Percentiles rank a stretch among this genome's conserved stretches.
phyloP scores from a whole-genome alignment of 2,329 filamentous ascomycete species.

The Phialophora chinensis region DNA sequence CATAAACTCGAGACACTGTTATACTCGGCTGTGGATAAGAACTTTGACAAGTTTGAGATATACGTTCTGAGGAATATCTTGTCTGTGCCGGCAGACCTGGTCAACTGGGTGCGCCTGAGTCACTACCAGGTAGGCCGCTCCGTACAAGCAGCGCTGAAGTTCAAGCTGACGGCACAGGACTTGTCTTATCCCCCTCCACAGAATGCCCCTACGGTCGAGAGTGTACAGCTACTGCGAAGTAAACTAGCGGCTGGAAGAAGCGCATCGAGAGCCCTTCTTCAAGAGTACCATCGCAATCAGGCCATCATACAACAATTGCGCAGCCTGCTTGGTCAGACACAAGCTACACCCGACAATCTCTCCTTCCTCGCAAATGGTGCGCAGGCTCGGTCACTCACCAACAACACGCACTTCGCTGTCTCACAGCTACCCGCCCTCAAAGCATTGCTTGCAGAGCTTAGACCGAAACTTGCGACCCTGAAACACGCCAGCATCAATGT shows the following conservation, averaged over 20 bases:
- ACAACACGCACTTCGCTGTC: slow-evolving; percentile 70
- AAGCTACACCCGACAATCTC: slow-evolving; percentile 48
- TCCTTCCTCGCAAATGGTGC: slow-evolving; percentile 63
- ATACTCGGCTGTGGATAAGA: slow-evolving; percentile 80
- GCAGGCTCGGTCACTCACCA: slow-evolving; percentile 54
- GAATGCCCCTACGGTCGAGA: slow-evolving; percentile 66
- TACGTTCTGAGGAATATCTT: slow-evolving; percentile 88
- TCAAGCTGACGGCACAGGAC: slow-evolving; percentile 29
- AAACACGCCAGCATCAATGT: slow-evolving; percentile 40
- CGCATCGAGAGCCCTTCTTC: slow-evolving; percentile 71
- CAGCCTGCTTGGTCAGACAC: slow-evolving; percentile 53
- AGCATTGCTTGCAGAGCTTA: slow-evolving; percentile 69
- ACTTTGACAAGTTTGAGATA: slow-evolving; percentile 86
- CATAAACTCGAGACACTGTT: slow-evolving; percentile 84
- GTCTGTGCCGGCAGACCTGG: slow-evolving; percentile 71
- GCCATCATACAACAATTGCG: slow-evolving; percentile 70
- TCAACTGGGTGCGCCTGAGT: slow-evolving; percentile 77
- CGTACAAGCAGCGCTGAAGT: background rate
- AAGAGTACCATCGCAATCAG: slow-evolving; percentile 75
- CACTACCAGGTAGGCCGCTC: slow-evolving; percentile 74
- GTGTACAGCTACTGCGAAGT: slow-evolving; percentile 72
- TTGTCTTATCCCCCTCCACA: slow-evolving; percentile 41
- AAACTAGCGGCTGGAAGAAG: slow-evolving; percentile 79
- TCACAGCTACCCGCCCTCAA: slow-evolving; percentile 83
- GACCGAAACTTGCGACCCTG: slow-evolving; percentile 65